Evolutionary conservation across 257 asterid species (phyloP), one percentile per base, ranked within the genome.

Genomic region (Craterostigma plantagineum): DNA sequence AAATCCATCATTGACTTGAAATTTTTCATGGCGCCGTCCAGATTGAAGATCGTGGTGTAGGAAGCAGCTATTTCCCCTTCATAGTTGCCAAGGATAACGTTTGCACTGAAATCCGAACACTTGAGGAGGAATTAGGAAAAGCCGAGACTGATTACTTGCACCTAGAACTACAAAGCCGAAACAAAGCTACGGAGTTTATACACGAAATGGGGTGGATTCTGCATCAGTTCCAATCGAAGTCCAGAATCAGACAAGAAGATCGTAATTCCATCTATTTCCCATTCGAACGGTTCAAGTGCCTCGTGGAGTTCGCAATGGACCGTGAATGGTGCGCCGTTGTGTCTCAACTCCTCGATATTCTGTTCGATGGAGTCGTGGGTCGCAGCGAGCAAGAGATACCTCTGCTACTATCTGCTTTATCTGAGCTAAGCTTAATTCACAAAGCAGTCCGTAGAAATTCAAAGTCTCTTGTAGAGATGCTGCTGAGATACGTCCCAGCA

Each of bases 41-140:
- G 94, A 77, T 86, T 38, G 97, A 86, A 58, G 97, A 86, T 63
- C 66, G 67, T 18, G 77, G 81, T 46, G 69, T 86, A n/a, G 64
- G 79, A 64, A 67, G 91, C 84, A 78, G 93, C 79, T 81, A 78
- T 76, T 81, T 81, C 55, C 94, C 97, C 7, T 86, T 86, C 69
- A 81, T 86, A 43, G 96, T 86, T 14, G 94, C 84, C 1, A 91
- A 86, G 66, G 67, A 75, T 58, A 92, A 81, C 35, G 81, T 78
- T 42, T 86, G 94, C 66, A 60, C 73, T 14, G 96, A 86, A 65
- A 75, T 86, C 42, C 53, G 91, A 53, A 63, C 55, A 18, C 82
- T 86, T 8, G 94, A 86, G 61, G 62, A 72, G 55, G 47, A 52
- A 55, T 57, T 81, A 10, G 90, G 71, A 55, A 58, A 34, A 8